Conservation (phyloP, 176 grass and related monocot species). For the Leersia perrieri region DNA sequence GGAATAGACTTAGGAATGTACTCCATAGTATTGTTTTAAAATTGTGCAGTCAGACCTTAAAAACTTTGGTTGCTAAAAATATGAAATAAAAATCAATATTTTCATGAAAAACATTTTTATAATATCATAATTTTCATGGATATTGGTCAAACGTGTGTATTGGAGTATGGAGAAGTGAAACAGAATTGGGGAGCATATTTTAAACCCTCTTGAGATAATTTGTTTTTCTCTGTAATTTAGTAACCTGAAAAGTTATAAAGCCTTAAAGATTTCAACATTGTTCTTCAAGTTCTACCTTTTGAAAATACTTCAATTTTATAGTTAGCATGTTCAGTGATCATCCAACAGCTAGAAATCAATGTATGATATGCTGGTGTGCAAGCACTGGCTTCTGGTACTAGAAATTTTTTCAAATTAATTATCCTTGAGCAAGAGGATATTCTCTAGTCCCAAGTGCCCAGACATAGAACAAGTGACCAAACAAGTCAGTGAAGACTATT, state of each 20-base stretch:
- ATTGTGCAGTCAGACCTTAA: not conserved
- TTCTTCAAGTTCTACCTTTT: not conserved
- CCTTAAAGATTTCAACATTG: not conserved
- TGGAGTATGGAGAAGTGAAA: not conserved
- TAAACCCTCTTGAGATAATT: slow-evolving; percentile 1
- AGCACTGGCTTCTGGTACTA: slow-evolving; percentile 17
- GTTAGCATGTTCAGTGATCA: not conserved
- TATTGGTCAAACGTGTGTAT: not conserved
- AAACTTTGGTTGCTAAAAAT: not conserved
- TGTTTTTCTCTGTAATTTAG: slow-evolving; percentile 11
- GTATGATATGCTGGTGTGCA: not conserved
- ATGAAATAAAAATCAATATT: not conserved
- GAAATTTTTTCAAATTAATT: not conserved
- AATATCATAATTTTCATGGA: not conserved
- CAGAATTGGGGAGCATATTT: not conserved
- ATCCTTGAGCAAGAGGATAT: not conserved
- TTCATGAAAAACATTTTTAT: not conserved
- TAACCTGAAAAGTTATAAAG: slow-evolving; percentile 2
- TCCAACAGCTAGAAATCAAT: not conserved
- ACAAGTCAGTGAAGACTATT: not conserved
- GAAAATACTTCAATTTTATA: not conserved
- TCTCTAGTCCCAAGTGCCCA: not conserved
- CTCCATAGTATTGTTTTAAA: not conserved
- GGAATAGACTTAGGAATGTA: not conserved
- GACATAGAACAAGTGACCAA: not conserved